phyloP scores from a whole-genome alignment of 179 eudicot species.

The Heliamphora pulchella region DNA sequence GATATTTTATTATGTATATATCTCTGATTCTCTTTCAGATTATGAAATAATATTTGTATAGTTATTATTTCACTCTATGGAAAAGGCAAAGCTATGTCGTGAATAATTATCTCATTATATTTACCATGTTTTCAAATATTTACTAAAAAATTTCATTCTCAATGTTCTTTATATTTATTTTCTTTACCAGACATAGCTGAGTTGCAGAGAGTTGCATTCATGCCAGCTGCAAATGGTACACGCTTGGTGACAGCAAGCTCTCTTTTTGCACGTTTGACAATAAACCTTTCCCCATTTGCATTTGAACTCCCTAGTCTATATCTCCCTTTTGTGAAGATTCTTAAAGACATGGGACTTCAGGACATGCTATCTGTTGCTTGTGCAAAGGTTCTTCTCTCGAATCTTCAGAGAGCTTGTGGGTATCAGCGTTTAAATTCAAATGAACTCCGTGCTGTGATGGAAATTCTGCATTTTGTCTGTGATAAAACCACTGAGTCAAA shows the following conservation, averaged over 20 bases:
- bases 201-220: constrained; percentile 74
- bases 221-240: constrained; percentile 99
- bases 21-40: too few relatives aligned
- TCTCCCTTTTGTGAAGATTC: constrained; percentile 79
- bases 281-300: constrained; percentile 90
- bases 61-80: too few relatives aligned
- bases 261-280: constrained; percentile 73
- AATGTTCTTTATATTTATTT: not conserved
- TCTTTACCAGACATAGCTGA: constrained; percentile 48
- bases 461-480: constrained; percentile 63
- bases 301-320: constrained; percentile 87
- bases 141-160: not conserved
- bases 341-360: constrained; percentile 77
- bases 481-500: constrained; percentile 42
- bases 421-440: constrained; percentile 95
- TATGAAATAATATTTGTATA: too few relatives aligned
- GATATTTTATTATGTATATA: too few relatives aligned
- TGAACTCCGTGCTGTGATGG: constrained; percentile 90
- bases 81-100: not conserved
- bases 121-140: not conserved
- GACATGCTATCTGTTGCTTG: constrained; percentile 63
- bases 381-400: constrained; percentile 71
- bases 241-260: constrained; percentile 80
- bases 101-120: not conserved
- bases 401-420: constrained; percentile 89